Evolutionary conservation across 345 rosid genomes (phyloP), one percentile per base, ranked within the genome.

Genomic region (Viola odorata): DNA sequence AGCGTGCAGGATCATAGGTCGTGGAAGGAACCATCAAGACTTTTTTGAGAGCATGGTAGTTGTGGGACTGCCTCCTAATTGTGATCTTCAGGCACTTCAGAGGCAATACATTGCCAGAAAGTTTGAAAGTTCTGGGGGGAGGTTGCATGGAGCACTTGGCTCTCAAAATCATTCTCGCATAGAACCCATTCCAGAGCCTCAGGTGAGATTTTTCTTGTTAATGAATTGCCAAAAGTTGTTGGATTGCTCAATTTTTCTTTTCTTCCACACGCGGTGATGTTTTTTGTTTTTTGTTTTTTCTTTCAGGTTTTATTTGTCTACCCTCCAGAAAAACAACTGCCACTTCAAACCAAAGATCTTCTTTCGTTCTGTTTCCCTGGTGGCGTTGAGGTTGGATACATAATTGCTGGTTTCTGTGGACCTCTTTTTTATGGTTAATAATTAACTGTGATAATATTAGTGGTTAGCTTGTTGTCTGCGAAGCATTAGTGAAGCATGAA

Each of bases 311-410:
- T 92, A 63, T 84, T 84, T 82, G 96, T 82, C 68, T 89, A 89
- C 66, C 98, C 98, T 32, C 96, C 86, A 4, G 92, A 87, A 69
- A 92, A 84, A 66, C 87, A 73, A 59, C 79, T 89, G 60, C 97
- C 95, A 5, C 78, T 92, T 62, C 83, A 83, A 77, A 72, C 81
- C 77, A 86, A 87, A 74, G 99, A 89, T 84, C 94, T 92, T 65
- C 78, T 84, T 60, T 89, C 99, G 3, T 89, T 87, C 74, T 92
- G 96, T 86, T 89, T 89, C 64, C 98, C 96, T 69, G 96, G 86
- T 66, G 99, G 97, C 55, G 65, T 85, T 50, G 97, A 89, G 98
- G 98, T 89, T 66, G 71, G 67, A 71, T 37, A 50, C 36, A 37
- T 50, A 42, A 54, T 59, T 55, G 50, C 57, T 53, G 61, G 53